Base-by-base conservation (phyloP, 148 eudicot genomes). In the Hydrangea macrophylla region DNA sequence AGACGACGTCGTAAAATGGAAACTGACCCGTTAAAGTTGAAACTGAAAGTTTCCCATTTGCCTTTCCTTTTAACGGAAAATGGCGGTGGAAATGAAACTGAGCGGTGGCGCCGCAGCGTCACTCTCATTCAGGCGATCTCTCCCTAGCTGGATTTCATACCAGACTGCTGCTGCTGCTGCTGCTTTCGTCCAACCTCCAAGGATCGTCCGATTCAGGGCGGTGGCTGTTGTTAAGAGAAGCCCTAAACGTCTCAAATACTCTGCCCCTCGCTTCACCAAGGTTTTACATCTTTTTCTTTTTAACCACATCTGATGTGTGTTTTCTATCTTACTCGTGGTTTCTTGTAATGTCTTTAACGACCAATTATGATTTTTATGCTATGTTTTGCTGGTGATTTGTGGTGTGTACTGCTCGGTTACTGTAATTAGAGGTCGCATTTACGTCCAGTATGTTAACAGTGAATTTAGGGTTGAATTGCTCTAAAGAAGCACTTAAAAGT, bases 201-300 rank as follows among this genome's bases (percentile, higher is more conserved):
- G 44, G n/a, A 12, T 3, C 57, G 18, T 3, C 57, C 76, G 79
- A 26, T 67, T 77, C 62, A 20, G 25, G 24, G 24, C 64, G 9
- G 66, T 60, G 32, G 84, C 85, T 31, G 78, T 59, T 62, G 80
- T 73, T 30, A 88, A 84, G 62, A 72, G 74, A 74, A 88, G 78
- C 84, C 90, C 90, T 60, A 88, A 88, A 78, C 95, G 95, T 74
- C 90, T 89, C 63, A 89, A 84, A 40, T 86, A 89, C 75, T 58
- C 90, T 7, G 64, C 84, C 53, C 90, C 88, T 84, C 81, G 84
- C 66, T 82, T 84, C 44, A 24, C 87, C 13, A 89, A 89, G 89
- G 95, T 86, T 10, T 65, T 70, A 15, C 3, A 20, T 42, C 23
- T 9, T 2, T 59, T 56, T 27, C 22, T 39, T 2, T 44, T 23